A percentile compares a stretch with the other conserved stretches of the same genome.
Conservation (phyloP, 495 filamentous ascomycete species). For the Penicillium argentinense region DNA sequence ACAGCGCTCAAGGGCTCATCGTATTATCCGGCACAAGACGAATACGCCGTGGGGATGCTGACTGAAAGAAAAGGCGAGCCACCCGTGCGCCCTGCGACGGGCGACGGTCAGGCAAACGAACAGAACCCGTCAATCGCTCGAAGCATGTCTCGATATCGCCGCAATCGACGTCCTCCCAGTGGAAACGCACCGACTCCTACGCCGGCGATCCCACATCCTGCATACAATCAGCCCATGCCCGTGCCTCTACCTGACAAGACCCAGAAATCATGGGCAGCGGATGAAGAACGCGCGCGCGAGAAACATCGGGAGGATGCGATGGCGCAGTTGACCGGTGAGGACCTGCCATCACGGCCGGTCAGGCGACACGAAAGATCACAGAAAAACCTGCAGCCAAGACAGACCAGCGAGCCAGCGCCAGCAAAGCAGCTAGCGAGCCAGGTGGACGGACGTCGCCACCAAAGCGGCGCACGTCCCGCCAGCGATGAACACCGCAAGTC, state of each 20-base stretch:
- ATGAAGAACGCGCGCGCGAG: constrained; percentile 47
- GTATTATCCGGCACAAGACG: constrained; percentile 35
- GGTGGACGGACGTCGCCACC: not conserved
- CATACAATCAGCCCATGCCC: not conserved
- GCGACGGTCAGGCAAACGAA: constrained; percentile 5
- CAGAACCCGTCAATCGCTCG: constrained; percentile 43
- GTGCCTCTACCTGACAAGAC: constrained; percentile 6
- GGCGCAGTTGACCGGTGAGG: constrained; percentile 35
- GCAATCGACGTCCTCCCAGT: constrained; percentile 31
- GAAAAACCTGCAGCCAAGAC: constrained; percentile 7
- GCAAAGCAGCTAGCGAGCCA: not conserved
- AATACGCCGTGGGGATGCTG: not conserved
- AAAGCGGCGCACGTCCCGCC: not conserved
- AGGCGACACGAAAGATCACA: constrained; percentile 11
- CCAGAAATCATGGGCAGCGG: constrained; percentile 7
- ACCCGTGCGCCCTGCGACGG: not conserved
- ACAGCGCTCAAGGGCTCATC: constrained; percentile 3
- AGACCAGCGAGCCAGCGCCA: not conserved
- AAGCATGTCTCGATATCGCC: constrained; percentile 61
- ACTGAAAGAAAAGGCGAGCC: not conserved
- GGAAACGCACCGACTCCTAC: constrained; percentile 17
- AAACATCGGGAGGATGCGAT: constrained; percentile 37
- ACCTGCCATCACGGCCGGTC: constrained; percentile 16
- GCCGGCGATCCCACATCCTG: constrained; percentile 32
- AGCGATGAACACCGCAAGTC: constrained; percentile 19